Conservation (phyloP, 106 monocot species). For the Phalaenopsis aphrodite region DNA sequence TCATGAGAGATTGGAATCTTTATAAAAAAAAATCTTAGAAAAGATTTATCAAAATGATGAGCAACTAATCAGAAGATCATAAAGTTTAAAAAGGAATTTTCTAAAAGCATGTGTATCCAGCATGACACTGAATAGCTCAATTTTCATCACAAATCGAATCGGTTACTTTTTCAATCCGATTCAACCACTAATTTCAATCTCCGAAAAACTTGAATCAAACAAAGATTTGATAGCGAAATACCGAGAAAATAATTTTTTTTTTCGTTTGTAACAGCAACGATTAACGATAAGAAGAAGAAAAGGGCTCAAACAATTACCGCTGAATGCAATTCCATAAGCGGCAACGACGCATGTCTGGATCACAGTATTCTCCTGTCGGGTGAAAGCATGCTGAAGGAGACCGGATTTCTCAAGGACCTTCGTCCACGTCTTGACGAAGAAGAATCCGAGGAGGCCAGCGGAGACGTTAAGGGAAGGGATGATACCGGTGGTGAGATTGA, state of each 20-base stretch:
- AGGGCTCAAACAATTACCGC: slow-evolving; percentile 20
- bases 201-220: neutral
- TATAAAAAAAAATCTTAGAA: too few species aligned
- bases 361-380: slow-evolving; percentile 82
- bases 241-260: neutral
- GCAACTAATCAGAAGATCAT: too few species aligned
- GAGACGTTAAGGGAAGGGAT: slow-evolving; percentile 87
- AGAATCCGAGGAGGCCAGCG: slow-evolving; percentile 77
- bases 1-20: too few species aligned
- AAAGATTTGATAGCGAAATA: neutral
- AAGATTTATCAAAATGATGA: too few species aligned
- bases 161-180: neutral
- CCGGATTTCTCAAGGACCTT: slow-evolving; percentile 47
- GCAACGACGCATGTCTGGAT: slow-evolving; percentile 81
- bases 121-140: neutral
- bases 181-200: neutral
- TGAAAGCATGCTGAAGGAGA: slow-evolving; percentile 41
- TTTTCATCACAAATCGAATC: neutral
- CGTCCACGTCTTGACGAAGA: slow-evolving; percentile 61
- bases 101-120: neutral
- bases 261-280: neutral
- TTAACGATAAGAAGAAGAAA: neutral
- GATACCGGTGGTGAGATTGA: slow-evolving; percentile 76
- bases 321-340: slow-evolving; percentile 64
- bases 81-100: neutral